phyloP scores from a whole-genome alignment of 2,329 filamentous ascomycete genomes.

The Thielaviopsis musarum region DNA sequence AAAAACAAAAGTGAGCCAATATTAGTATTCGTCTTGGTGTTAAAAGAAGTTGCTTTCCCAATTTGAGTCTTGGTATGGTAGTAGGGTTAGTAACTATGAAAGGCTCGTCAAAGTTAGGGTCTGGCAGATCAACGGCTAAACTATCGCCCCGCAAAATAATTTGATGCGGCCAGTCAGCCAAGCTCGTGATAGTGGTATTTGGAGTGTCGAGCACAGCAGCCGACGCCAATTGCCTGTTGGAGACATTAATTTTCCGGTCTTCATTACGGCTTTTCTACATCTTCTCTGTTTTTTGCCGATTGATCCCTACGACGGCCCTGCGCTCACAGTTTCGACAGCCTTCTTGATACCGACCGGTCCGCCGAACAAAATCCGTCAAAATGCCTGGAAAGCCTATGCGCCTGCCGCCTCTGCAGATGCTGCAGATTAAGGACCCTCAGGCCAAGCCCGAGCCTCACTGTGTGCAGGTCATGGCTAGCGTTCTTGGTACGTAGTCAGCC shows the following conservation, averaged over 20 bases:
- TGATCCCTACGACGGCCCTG: background rate
- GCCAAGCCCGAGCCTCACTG: slow-evolving; percentile 34
- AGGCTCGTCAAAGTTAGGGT: background rate
- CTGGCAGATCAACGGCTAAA: background rate
- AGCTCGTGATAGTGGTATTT: background rate
- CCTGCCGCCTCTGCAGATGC: slow-evolving; percentile 36
- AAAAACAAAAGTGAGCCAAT: no score
- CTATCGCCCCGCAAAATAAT: background rate
- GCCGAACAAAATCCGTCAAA: slow-evolving; percentile 12
- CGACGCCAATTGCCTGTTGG: background rate
- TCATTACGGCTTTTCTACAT: background rate
- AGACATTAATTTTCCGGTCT: background rate
- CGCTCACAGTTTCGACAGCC: background rate
- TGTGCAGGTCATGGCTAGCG: slow-evolving; percentile 37
- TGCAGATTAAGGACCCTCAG: slow-evolving; percentile 39
- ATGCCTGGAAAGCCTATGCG: slow-evolving; percentile 38
- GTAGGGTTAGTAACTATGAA: no score
- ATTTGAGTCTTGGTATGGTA: no score
- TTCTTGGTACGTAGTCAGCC: slow-evolving; percentile 27
- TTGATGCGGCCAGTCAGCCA: background rate
- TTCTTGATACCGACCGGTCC: background rate
- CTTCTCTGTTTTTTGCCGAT: background rate
- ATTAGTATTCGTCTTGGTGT: no score
- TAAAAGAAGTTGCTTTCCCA: no score
- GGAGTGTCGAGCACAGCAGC: background rate